A percentile compares a stretch with the other conserved stretches of the same genome.
Evolutionary conservation across 2,329 filamentous ascomycete species (phyloP).

Genomic region (Ilyonectria mors-panacis): DNA sequence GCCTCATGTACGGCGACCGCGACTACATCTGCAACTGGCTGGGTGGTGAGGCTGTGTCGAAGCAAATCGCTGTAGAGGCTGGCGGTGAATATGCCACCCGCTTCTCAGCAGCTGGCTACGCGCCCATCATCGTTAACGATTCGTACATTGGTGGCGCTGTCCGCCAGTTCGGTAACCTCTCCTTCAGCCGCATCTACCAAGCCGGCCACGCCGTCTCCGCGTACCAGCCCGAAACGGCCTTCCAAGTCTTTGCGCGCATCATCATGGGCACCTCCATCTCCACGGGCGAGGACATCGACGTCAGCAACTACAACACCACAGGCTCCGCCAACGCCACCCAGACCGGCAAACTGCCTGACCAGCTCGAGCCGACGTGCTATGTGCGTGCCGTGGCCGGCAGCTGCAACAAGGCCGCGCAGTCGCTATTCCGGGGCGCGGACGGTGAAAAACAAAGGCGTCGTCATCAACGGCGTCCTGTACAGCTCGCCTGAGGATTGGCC

Average conservation of each 20-base stretch:
- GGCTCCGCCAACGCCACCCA: constrained; percentile 72
- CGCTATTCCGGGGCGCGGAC: constrained; percentile 50
- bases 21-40: constrained; percentile 78
- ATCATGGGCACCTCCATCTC: constrained; percentile 69
- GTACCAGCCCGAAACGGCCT: constrained; percentile 73
- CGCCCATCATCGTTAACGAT: constrained; percentile 77
- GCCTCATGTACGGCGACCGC: constrained; percentile 78
- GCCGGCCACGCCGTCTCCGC: constrained; percentile 75
- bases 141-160: constrained; percentile 80
- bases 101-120: constrained; percentile 80
- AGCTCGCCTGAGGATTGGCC: constrained; percentile 59
- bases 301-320: constrained; percentile 68
- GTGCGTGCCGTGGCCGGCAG: constrained; percentile 66
- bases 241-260: constrained; percentile 73
- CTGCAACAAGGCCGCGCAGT: constrained; percentile 66
- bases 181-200: constrained; percentile 77
- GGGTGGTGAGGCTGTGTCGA: constrained; percentile 81
- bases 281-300: constrained; percentile 67
- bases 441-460: constrained; percentile 66
- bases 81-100: constrained; percentile 62
- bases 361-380: constrained; percentile 71
- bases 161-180: constrained; percentile 82
- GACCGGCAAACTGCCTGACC: constrained; percentile 65
- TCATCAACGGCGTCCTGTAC: constrained; percentile 73
- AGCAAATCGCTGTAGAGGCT: constrained; percentile 69